Evolutionary conservation across 495 filamentous ascomycete species (phyloP).

Genomic region (Tuber borchii): DNA sequence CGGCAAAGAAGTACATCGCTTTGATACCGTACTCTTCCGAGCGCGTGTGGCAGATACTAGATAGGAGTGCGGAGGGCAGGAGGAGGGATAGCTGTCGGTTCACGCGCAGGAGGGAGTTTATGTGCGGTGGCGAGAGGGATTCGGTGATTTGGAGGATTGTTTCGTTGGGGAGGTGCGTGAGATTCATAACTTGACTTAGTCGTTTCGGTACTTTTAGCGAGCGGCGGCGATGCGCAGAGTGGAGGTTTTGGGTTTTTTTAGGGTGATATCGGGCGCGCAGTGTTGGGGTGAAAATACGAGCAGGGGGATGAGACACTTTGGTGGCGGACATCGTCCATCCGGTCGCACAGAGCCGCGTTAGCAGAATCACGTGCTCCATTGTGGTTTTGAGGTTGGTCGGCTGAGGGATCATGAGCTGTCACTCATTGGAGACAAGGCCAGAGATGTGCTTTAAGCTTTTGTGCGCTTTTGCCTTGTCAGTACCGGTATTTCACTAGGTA

Average conservation of each 20-base stretch:
- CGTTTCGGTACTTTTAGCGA: slow-evolving; percentile 1
- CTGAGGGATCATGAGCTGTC: not conserved
- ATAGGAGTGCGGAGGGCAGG: not conserved
- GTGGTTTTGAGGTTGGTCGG: not conserved
- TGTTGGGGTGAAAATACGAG: not conserved
- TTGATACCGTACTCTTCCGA: not conserved
- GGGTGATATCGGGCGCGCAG: not conserved
- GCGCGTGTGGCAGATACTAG: not conserved
- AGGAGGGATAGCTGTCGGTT: slow-evolving; percentile 7
- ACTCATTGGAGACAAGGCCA: not conserved
- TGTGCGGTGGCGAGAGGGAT: not conserved
- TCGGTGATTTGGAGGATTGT: not conserved
- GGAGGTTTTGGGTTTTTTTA: not conserved
- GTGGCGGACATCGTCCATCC: not conserved
- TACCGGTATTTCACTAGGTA: not conserved
- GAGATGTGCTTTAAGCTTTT: not conserved
- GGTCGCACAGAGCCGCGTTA: not conserved
- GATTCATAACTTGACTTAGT: not conserved
- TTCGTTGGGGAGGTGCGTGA: not conserved
- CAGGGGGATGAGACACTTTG: not conserved
- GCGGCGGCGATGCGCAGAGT: not conserved
- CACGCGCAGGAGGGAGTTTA: not conserved
- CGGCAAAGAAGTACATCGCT: not conserved
- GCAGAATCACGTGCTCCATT: not conserved
- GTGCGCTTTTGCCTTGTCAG: not conserved